Evolutionary conservation across 768 basidiomycete genomes (phyloP).

Genomic region (Punctularia strigosozonata): DNA sequence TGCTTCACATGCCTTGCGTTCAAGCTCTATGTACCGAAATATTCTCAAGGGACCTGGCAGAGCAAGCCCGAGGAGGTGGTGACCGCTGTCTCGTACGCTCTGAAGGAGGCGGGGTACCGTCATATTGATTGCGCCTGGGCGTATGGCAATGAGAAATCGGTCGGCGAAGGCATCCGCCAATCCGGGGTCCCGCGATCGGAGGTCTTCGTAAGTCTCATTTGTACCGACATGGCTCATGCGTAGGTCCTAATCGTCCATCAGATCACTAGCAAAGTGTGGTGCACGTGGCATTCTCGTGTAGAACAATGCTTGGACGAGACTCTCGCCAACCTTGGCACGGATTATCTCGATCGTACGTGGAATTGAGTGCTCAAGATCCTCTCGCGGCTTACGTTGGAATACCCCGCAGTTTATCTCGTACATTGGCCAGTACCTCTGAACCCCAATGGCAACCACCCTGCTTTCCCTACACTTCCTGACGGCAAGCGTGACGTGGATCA

Average conservation of each 20-base stretch:
- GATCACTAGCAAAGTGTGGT: constrained; percentile 67
- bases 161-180: constrained; percentile 68
- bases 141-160: constrained; percentile 72
- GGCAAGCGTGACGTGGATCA: constrained; percentile 58
- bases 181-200: constrained; percentile 71
- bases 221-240: background rate
- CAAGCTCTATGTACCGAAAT: background rate
- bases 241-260: constrained; percentile 14
- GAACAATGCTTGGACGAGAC: constrained; percentile 68
- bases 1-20: constrained; percentile 8
- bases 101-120: constrained; percentile 65
- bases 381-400: background rate
- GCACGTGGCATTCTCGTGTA: constrained; percentile 57
- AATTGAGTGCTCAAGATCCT: background rate
- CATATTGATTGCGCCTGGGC: constrained; percentile 65
- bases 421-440: constrained; percentile 80
- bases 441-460: constrained; percentile 50
- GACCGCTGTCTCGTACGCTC: constrained; percentile 58
- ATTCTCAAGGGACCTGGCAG: constrained; percentile 65
- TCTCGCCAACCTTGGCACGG: constrained; percentile 65
- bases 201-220: constrained; percentile 37
- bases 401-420: constrained; percentile 42
- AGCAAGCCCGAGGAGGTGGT: constrained; percentile 61
- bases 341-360: constrained; percentile 69
- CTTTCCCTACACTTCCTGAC: constrained; percentile 46